Evolutionary conservation across 2,329 filamentous ascomycete genomes (phyloP).

Genomic region (Paramyrothecium roridum): DNA sequence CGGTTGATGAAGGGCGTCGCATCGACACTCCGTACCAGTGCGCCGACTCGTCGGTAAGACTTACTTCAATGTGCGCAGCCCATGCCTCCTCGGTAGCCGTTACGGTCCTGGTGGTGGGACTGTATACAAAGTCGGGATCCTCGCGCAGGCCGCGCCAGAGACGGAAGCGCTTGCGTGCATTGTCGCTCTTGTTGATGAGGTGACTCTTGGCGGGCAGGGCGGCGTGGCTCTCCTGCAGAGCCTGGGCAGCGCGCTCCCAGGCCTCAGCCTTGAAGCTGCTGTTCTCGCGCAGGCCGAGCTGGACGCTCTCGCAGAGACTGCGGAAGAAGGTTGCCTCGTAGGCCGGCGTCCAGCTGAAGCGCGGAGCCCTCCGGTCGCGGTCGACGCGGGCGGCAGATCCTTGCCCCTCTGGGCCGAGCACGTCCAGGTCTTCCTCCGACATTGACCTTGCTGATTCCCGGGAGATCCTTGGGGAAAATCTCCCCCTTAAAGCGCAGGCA

Average conservation of each 20-base stretch:
- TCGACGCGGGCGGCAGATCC: conserved; percentile 27
- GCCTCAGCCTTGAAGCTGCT: conserved; percentile 61
- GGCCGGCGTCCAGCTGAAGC: conserved; percentile 58
- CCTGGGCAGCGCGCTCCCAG: conserved; percentile 55
- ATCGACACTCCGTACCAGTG: not conserved
- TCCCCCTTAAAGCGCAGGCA: not conserved
- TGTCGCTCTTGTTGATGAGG: conserved; percentile 62
- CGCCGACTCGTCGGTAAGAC: conserved; percentile 9
- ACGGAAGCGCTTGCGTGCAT: conserved; percentile 61
- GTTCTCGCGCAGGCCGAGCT: conserved; percentile 52
- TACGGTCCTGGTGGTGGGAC: conserved; percentile 45
- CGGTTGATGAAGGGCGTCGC: not conserved
- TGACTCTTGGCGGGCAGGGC: conserved; percentile 59
- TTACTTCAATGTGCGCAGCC: conserved; percentile 54
- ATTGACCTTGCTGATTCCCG: conserved; percentile 12
- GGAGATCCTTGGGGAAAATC: not conserved
- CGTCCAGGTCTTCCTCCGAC: conserved; percentile 36
- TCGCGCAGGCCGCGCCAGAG: conserved; percentile 57
- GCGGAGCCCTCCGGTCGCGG: conserved; percentile 41
- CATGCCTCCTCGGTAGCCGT: conserved; percentile 56
- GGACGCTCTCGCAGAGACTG: conserved; percentile 57
- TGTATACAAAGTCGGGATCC: conserved; percentile 55
- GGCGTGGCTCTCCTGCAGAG: conserved; percentile 51
- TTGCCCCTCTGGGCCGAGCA: conserved; percentile 31
- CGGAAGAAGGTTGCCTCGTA: conserved; percentile 60